Evolutionary conservation across 495 filamentous ascomycete genomes (phyloP).

Genomic region (Baudoinia panamericana): DNA sequence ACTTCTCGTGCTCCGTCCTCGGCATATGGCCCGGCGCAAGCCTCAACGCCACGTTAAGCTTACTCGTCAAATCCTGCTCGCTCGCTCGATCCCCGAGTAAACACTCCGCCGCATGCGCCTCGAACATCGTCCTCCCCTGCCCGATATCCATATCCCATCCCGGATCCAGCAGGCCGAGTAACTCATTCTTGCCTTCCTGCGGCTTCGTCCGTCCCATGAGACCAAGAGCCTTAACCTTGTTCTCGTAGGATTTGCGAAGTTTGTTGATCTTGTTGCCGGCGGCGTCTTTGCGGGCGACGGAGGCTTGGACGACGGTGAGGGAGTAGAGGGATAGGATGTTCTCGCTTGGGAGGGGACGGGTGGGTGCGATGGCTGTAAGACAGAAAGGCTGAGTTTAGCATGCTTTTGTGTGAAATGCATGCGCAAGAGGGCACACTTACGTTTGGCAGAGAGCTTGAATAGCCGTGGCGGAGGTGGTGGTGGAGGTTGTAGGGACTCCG

Average conservation of each 20-base stretch:
- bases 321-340: conserved; percentile 53
- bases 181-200: conserved; percentile 5
- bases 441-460: conserved; percentile 27
- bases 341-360: conserved; percentile 43
- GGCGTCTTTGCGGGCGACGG: conserved; percentile 52
- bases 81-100: conserved; percentile 49
- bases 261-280: conserved; percentile 60
- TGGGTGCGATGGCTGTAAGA: conserved; percentile 30
- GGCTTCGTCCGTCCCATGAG: conserved; percentile 52
- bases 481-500: conserved; percentile 7
- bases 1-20: conserved; percentile 37
- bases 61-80: conserved; percentile 36
- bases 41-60: conserved; percentile 36
- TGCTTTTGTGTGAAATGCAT: conserved; percentile 21
- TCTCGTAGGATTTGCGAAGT: conserved; percentile 62
- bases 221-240: conserved; percentile 48
- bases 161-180: conserved; percentile 46
- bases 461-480: conserved; percentile 21
- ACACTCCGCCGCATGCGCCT: conserved; percentile 57
- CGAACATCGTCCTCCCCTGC: conserved; percentile 56
- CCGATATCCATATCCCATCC: conserved; percentile 49
- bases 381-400: no score
- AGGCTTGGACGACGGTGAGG: conserved; percentile 45
- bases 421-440: conserved; percentile 26
- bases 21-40: conserved; percentile 44